Conservation (phyloP, 805 yeast genomes). For the Lachancea sp. region DNA sequence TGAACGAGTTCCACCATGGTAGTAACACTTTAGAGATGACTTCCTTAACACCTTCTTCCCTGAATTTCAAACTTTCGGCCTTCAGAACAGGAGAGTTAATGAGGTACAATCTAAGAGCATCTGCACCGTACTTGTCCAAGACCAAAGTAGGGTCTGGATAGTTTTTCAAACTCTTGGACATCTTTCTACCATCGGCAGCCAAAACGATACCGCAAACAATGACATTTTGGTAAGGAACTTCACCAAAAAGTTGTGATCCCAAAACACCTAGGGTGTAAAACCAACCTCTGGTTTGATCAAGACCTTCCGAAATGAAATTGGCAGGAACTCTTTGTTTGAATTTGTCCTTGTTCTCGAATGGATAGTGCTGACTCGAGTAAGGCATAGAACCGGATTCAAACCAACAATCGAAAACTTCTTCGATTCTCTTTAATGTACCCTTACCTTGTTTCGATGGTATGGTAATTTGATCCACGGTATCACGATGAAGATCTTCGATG, state of each 20-base stretch:
- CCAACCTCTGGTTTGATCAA: slow-evolving; percentile 99
- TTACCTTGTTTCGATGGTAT: slow-evolving; percentile 90
- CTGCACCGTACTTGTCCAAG: slow-evolving; percentile 90
- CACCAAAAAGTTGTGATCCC: slow-evolving; percentile 89
- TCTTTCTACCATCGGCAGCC: slow-evolving; percentile 97
- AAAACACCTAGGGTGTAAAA: slow-evolving; percentile 92
- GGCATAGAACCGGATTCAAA: slow-evolving; percentile 99
- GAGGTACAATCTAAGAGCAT: slow-evolving; percentile 90
- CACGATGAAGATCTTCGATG: slow-evolving; percentile 92
- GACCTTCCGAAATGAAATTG: slow-evolving; percentile 95
- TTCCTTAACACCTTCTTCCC: slow-evolving; percentile 98
- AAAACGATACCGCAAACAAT: slow-evolving; percentile 94
- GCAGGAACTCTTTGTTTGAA: slow-evolving; percentile 85
- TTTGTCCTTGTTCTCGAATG: slow-evolving; percentile 75
- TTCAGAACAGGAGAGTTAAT: slow-evolving; percentile 96
- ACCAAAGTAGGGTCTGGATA: slow-evolving; percentile 91
- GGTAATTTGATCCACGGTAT: slow-evolving; percentile 81
- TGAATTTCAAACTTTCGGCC: slow-evolving; percentile 94
- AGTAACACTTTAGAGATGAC: slow-evolving; percentile 90
- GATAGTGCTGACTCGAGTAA: slow-evolving; percentile 93
- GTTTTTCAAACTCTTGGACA: slow-evolving; percentile 97
- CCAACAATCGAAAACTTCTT: slow-evolving; percentile 99
- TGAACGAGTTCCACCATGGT: slow-evolving; percentile 98
- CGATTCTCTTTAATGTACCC: slow-evolving; percentile 81
- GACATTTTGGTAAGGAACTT: slow-evolving; percentile 91